These are phyloP conservation scores for Annona squamosa DNA, from an alignment of 164 flowering plant genomes.

Conservation along the genomic window DNA sequence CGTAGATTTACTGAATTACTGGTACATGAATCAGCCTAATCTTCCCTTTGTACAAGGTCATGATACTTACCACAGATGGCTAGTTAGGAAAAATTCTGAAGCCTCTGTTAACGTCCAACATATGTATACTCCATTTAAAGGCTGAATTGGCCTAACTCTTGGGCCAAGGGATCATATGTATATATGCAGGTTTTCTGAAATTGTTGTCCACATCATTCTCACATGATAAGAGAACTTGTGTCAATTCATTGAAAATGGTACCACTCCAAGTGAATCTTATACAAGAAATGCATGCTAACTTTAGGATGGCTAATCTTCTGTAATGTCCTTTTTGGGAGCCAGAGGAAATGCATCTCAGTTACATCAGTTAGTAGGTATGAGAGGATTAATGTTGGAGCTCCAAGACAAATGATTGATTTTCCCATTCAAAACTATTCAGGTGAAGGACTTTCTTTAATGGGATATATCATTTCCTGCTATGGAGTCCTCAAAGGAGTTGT, in stretches of 20 bases:
- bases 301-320: too few species aligned
- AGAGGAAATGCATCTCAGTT: conserved; percentile 7
- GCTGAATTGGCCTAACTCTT: neutral
- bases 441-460: neutral
- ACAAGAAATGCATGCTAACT: too few species aligned
- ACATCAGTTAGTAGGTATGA: conserved; percentile 5
- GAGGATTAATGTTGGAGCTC: conserved; percentile 3
- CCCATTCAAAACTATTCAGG: conserved; percentile 2
- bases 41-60: neutral
- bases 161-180: neutral
- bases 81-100: neutral
- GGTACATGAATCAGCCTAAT: neutral
- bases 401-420: neutral
- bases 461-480: neutral
- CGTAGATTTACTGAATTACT: too few species aligned
- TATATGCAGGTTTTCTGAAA: neutral
- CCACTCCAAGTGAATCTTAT: too few species aligned
- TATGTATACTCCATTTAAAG: neutral
- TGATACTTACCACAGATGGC: neutral
- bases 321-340: conserved; percentile 2
- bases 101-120: neutral
- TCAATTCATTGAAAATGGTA: too few species aligned
- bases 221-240: neutral
- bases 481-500: neutral
- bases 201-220: neutral